These are phyloP conservation scores for Tricholoma bakamatsutake DNA, from an alignment of 768 basidiomycete species.

Conservation along the genomic window DNA sequence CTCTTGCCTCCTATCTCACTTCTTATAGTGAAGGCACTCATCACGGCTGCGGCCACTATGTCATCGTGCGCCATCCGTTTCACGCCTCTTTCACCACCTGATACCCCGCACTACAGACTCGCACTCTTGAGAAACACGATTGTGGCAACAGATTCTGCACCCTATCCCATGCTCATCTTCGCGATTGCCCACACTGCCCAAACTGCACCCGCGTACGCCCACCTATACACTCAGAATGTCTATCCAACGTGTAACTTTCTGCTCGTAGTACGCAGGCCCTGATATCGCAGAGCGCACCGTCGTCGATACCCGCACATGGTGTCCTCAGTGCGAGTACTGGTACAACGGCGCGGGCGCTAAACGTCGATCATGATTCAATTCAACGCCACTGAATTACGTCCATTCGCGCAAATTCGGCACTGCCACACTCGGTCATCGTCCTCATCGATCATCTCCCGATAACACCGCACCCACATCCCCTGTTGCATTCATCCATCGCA, in stretches of 20 bases:
- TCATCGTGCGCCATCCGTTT: conserved; percentile 40
- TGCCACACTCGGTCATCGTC: neutral
- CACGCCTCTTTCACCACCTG: conserved; percentile 3
- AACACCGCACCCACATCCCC: neutral
- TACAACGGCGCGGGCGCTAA: conserved; percentile 66
- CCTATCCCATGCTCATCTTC: conserved; percentile 26
- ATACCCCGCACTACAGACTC: conserved; percentile 34
- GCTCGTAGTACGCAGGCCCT: conserved; percentile 60
- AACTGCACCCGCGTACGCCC: conserved; percentile 39
- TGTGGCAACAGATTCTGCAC: conserved; percentile 42
- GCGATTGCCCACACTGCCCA: conserved; percentile 33
- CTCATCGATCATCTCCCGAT: neutral
- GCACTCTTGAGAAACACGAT: conserved; percentile 46
- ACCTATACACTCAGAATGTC: conserved; percentile 4
- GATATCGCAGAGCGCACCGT: conserved; percentile 61
- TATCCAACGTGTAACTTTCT: conserved; percentile 4
- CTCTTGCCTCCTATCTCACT: conserved; percentile 18
- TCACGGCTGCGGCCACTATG: conserved; percentile 78
- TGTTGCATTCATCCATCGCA: neutral
- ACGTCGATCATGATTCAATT: conserved; percentile 26
- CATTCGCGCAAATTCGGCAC: neutral
- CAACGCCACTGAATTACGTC: neutral
- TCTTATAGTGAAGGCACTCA: conserved; percentile 62
- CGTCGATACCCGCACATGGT: conserved; percentile 44
- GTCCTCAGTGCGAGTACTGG: conserved; percentile 55